phyloP scores from a whole-genome alignment of 768 basidiomycete genomes.

The Leccinum uliginosum region DNA sequence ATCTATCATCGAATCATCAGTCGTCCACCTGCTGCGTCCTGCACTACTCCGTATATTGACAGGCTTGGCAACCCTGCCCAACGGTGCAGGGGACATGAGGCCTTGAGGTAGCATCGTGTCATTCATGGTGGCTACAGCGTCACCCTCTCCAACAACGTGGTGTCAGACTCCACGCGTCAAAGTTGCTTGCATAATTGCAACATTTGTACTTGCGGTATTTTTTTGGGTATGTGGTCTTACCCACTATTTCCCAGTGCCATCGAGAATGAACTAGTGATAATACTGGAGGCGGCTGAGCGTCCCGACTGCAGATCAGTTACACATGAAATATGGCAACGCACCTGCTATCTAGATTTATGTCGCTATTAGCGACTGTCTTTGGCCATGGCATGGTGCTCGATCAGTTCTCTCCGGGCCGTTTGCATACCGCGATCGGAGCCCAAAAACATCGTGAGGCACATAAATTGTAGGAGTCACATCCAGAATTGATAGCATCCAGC shows the following conservation, averaged over 20 bases:
- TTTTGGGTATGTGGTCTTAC: not conserved
- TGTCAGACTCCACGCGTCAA: not conserved
- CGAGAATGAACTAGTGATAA: not conserved
- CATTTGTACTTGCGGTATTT: not conserved
- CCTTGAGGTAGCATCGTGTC: not conserved
- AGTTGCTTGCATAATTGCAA: not conserved
- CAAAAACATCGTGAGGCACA: not conserved
- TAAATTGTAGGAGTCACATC: not conserved
- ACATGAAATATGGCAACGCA: not conserved
- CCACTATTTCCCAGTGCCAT: not conserved
- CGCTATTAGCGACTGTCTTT: not conserved
- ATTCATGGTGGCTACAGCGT: not conserved
- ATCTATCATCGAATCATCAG: not conserved
- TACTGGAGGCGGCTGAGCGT: not conserved
- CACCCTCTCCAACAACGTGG: not conserved
- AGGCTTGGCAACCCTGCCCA: not conserved
- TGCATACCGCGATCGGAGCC: not conserved
- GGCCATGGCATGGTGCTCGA: too few relatives aligned
- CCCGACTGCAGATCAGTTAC: not conserved
- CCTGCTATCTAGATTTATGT: not conserved
- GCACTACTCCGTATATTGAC: not conserved
- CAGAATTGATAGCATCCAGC: not conserved
- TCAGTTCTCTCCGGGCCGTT: not conserved
- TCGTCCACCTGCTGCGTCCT: not conserved
- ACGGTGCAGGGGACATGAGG: not conserved